phyloP scores from a whole-genome alignment of 2,329 filamentous ascomycete species.

The Thielaviopsis ethacetica region DNA sequence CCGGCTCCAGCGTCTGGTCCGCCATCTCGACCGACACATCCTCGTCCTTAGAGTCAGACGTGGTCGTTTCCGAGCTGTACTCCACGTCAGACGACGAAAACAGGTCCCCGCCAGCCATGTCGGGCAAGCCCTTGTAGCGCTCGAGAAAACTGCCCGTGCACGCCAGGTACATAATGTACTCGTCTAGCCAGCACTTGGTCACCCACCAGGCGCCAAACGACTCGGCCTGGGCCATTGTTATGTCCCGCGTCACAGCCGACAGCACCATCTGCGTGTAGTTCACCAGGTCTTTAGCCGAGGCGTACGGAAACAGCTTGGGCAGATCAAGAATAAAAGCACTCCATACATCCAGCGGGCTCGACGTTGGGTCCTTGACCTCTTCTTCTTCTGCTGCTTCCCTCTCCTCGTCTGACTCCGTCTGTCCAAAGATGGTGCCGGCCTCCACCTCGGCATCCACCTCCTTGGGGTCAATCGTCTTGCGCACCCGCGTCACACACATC shows the following conservation, averaged over 20 bases:
- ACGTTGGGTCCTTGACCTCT: background rate
- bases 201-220: constrained; percentile 92
- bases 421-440: constrained; percentile 42
- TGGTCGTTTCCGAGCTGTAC: background rate
- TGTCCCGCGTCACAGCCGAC: constrained; percentile 62
- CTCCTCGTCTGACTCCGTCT: constrained; percentile 21
- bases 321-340: constrained; percentile 55
- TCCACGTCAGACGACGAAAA: background rate
- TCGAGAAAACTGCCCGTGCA: constrained; percentile 80
- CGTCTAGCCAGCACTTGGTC: constrained; percentile 87
- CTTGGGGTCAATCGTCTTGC: constrained; percentile 52
- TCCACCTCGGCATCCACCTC: constrained; percentile 50
- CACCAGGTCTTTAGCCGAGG: constrained; percentile 54
- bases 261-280: constrained; percentile 62
- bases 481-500: constrained; percentile 48
- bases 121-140: constrained; percentile 27
- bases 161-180: constrained; percentile 81
- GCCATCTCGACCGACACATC: background rate
- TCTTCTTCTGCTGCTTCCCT: constrained; percentile 24
- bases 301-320: constrained; percentile 56
- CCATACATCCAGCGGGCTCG: constrained; percentile 62
- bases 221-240: constrained; percentile 61
- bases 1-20: background rate
- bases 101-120: no score
- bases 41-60: background rate